Evolutionary conservation across 2,329 filamentous ascomycete genomes (phyloP).

Genomic region (Botrytis paeoniae): DNA sequence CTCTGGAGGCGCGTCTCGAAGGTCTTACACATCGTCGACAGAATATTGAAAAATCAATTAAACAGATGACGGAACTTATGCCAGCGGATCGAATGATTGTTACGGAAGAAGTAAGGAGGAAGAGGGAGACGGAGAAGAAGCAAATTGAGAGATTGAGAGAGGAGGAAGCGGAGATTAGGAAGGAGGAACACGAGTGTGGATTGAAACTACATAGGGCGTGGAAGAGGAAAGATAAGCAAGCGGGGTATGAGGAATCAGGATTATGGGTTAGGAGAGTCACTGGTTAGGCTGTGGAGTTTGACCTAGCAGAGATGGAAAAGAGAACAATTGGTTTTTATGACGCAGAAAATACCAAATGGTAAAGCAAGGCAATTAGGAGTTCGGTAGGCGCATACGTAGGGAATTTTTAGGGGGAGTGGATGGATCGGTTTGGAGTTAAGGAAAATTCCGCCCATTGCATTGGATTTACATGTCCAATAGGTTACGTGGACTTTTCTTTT

Average conservation of each 20-base stretch:
- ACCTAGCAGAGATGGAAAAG: not conserved
- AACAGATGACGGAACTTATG: constrained; percentile 76
- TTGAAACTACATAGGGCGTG: constrained; percentile 71
- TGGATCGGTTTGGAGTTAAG: not conserved
- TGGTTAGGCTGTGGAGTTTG: constrained; percentile 40
- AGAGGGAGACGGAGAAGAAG: constrained; percentile 53
- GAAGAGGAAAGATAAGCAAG: constrained; percentile 69
- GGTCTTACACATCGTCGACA: constrained; percentile 63
- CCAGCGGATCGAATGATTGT: constrained; percentile 66
- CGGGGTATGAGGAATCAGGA: constrained; percentile 61
- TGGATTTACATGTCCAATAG: not conserved
- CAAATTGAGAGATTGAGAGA: constrained; percentile 64
- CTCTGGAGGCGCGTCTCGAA: constrained; percentile 63
- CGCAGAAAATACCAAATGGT: not conserved
- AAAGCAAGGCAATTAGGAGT: not conserved
- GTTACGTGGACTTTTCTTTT: not conserved
- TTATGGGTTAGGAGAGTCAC: constrained; percentile 80
- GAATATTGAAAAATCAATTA: constrained; percentile 70
- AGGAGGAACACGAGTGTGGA: constrained; percentile 76
- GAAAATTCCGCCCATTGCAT: not conserved
- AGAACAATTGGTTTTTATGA: not conserved
- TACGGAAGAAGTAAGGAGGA: constrained; percentile 60
- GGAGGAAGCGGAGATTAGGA: constrained; percentile 69
- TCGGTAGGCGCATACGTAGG: not conserved
- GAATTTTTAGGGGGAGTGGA: not conserved